These are phyloP conservation scores for Poa annua DNA, from an alignment of 176 grass and related monocot species.

Conservation along the genomic window DNA sequence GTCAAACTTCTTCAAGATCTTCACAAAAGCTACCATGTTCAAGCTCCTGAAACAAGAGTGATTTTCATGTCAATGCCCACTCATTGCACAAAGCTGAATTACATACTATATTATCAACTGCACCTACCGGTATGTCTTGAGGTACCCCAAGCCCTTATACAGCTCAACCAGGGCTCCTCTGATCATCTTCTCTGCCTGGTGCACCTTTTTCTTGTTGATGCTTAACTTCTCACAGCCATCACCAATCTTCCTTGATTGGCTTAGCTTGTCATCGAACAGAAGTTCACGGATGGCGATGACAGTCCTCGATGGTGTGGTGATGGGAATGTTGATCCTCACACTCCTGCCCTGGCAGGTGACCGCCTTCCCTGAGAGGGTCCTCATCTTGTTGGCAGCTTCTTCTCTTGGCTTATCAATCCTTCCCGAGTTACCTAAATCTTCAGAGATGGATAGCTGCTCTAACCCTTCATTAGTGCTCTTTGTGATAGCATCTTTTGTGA, in stretches of 20 bases:
- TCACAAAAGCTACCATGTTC: slow-evolving; percentile 97
- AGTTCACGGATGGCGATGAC: slow-evolving; percentile 72
- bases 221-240: slow-evolving; percentile 61
- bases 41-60: slow-evolving; percentile 65
- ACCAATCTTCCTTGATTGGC: slow-evolving; percentile 56
- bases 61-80: slow-evolving; percentile 23
- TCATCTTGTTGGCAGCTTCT: slow-evolving; percentile 55
- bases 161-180: slow-evolving; percentile 86
- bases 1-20: slow-evolving; percentile 98
- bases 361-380: slow-evolving; percentile 60
- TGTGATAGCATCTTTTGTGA: slow-evolving; percentile 26
- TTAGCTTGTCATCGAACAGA: slow-evolving; percentile 70
- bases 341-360: slow-evolving; percentile 81
- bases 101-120: slow-evolving; percentile 8
- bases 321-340: slow-evolving; percentile 86
- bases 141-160: slow-evolving; percentile 87
- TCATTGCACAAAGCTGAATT: background rate
- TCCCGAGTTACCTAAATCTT: slow-evolving; percentile 50
- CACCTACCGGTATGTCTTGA: slow-evolving; percentile 77
- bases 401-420: slow-evolving; percentile 52
- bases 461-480: slow-evolving; percentile 42
- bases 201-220: slow-evolving; percentile 90
- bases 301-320: slow-evolving; percentile 86
- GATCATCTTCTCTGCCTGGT: slow-evolving; percentile 97
- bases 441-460: slow-evolving; percentile 49